Evolutionary conservation across 805 yeast species (phyloP).

Genomic region (Wickerhamomyces kurtzmanii): DNA sequence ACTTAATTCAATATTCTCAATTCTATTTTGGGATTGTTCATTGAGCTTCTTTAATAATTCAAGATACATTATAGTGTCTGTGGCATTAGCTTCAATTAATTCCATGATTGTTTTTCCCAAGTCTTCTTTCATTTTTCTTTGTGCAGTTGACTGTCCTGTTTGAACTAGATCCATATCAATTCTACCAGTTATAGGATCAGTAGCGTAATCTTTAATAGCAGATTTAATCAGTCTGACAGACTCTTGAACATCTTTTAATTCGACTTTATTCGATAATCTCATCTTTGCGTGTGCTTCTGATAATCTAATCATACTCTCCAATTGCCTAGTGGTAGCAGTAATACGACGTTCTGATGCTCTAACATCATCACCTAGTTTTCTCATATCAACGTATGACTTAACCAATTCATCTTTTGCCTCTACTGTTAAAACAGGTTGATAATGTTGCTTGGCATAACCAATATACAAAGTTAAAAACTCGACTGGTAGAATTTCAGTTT

Average conservation of each 20-base stretch:
- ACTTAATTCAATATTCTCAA: slow-evolving; percentile 63
- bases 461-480: slow-evolving; percentile 84
- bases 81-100: slow-evolving; percentile 38
- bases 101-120: slow-evolving; percentile 50
- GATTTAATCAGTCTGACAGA: slow-evolving; percentile 88
- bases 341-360: slow-evolving; percentile 81
- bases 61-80: slow-evolving; percentile 43
- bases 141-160: slow-evolving; percentile 88
- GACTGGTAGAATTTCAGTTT: slow-evolving; percentile 65
- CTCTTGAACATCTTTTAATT: slow-evolving; percentile 76
- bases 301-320: slow-evolving; percentile 91
- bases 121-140: slow-evolving; percentile 69
- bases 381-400: slow-evolving; percentile 82
- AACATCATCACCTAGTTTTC: slow-evolving; percentile 88
- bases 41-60: slow-evolving; percentile 53
- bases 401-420: slow-evolving; percentile 83
- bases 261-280: slow-evolving; percentile 69
- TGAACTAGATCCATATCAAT: slow-evolving; percentile 97
- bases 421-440: slow-evolving; percentile 68
- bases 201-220: slow-evolving; percentile 96
- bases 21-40: slow-evolving; percentile 52
- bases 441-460: slow-evolving; percentile 86
- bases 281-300: slow-evolving; percentile 97
- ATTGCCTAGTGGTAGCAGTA: slow-evolving; percentile 96
- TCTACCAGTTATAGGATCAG: slow-evolving; percentile 93